Base-by-base conservation (phyloP, 352 stramenopile genomes). In the Globisporangium nunn region DNA sequence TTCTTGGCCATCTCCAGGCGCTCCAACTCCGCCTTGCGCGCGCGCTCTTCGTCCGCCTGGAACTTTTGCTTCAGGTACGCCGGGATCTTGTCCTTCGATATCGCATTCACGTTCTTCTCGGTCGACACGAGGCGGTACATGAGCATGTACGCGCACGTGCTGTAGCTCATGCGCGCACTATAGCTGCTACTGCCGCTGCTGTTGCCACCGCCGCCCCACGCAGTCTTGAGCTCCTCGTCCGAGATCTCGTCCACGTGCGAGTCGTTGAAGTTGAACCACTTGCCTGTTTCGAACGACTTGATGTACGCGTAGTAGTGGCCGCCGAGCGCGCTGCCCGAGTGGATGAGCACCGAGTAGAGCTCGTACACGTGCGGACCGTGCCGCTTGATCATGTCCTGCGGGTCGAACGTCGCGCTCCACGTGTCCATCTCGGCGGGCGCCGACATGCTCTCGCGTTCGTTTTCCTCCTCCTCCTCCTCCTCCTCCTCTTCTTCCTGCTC, bases 251-350 rank as follows among this genome's bases (percentile, higher is more conserved):
- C 85, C 37, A 93, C 83, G 28, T 67, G 88, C 15, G 79, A 88
- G 56, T 95, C 86, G 50, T 95, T 95, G 47, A 95, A 95, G 54
- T 95, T 89, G 64, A 87, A 93, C 86, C 86, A 96, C 52, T 85
- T 83, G 40, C 68, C 82, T 8, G 62, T 80, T 50, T 92, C 85
- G 28, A 93, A 70, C 54, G 79, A 88, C 59, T 91, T 92, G 61
- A 98, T 98, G 72, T 96, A 98, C 29, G 91, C 90, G 63, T 96
- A 97, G 68, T 98, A 98, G 67, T 98, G 92, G 11, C 92, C 92
- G 28, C 87, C 86, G 23, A 95, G 64, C 2, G 92, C 89, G 52
- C 91, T 96, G n/a, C 92, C 92, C 39, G 77, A 93, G 68, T 98
- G 91, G 46, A 97, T 93, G 6, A 98, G 71, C 29, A 98, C 86